Percentiles rank a stretch among this genome's conserved stretches.
These are phyloP conservation scores for Phytophthora europaea DNA, from an alignment of 352 stramenopile species.

Conservation along the genomic window DNA sequence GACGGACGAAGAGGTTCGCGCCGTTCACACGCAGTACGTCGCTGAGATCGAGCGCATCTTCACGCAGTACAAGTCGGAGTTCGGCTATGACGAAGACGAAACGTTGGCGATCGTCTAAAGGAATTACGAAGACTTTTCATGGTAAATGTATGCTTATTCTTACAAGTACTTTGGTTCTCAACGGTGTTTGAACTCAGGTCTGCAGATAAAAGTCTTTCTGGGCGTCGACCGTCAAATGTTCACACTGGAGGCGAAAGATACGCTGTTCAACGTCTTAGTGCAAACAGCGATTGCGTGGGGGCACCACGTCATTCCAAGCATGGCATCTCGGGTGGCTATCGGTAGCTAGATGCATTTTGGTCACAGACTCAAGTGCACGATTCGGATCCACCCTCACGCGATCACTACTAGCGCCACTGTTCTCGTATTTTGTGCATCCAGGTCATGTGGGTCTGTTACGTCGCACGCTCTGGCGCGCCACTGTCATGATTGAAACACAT, in stretches of 20 bases:
- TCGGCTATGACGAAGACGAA: slow-evolving; percentile 77
- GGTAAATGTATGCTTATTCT: not conserved
- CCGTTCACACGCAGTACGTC: slow-evolving; percentile 63
- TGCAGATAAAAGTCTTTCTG: too few relatives aligned
- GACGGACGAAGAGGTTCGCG: slow-evolving; percentile 58
- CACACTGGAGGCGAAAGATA: not conserved
- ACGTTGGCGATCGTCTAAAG: slow-evolving; percentile 62
- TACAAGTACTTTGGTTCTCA: not conserved
- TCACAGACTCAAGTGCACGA: not conserved
- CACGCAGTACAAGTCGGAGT: slow-evolving; percentile 64
- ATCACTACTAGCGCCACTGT: not conserved
- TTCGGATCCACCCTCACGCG: slow-evolving; percentile 1
- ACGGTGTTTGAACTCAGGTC: not conserved
- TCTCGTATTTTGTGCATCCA: not conserved
- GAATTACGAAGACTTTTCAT: not conserved
- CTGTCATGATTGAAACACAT: slow-evolving; percentile 11
- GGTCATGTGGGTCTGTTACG: slow-evolving; percentile 2
- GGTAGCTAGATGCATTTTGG: not conserved
- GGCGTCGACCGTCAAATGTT: too few relatives aligned
- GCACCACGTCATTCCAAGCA: slow-evolving; percentile 1
- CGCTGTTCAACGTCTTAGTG: not conserved
- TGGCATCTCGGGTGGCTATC: not conserved
- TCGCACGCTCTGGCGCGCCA: not conserved
- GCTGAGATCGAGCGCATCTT: slow-evolving; percentile 68
- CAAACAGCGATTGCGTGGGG: slow-evolving; percentile 2